Evolutionary conservation across 768 basidiomycete genomes (phyloP).

Genomic region (Terana coerulea): DNA sequence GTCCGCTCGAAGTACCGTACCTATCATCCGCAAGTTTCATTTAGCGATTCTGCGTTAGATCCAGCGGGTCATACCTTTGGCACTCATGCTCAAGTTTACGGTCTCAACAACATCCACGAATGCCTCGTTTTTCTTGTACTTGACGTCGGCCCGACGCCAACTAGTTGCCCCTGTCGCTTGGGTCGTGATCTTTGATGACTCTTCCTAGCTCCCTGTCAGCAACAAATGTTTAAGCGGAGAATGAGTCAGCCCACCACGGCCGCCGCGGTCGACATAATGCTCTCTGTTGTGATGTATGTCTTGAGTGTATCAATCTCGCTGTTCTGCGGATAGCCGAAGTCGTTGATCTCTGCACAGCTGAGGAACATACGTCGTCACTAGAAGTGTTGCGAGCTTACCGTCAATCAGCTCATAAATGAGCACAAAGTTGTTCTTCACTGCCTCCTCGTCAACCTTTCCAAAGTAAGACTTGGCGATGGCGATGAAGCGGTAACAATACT

Average conservation of each 20-base stretch:
- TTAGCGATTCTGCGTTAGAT: background rate
- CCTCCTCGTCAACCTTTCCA: constrained; percentile 96
- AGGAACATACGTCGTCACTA: background rate
- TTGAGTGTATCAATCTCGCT: constrained; percentile 98
- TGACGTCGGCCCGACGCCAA: constrained; percentile 94
- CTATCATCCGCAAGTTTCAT: constrained; percentile 38
- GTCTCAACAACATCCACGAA: constrained; percentile 99
- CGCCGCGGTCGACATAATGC: constrained; percentile 81
- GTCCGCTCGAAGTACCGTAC: constrained; percentile 88
- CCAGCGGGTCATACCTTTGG: constrained; percentile 63
- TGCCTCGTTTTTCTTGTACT: constrained; percentile 99
- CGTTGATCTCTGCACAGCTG: constrained; percentile 79
- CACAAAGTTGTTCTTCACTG: constrained; percentile 99
- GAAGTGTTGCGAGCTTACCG: constrained; percentile 45
- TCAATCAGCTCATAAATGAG: constrained; percentile 98
- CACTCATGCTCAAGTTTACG: constrained; percentile 95
- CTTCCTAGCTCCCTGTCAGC: constrained; percentile 59
- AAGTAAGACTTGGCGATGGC: constrained; percentile 94
- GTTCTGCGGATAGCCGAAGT: constrained; percentile 99
- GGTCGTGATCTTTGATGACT: constrained; percentile 93
- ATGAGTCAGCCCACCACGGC: constrained; percentile 57
- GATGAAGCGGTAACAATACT: constrained; percentile 96
- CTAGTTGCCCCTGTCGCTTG: constrained; percentile 97
- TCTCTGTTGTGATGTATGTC: constrained; percentile 97
- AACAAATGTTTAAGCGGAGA: background rate